A percentile compares a stretch with the other conserved stretches of the same genome.
These are phyloP conservation scores for Naumovozyma baii DNA, from an alignment of 805 yeast genomes.

Conservation along the genomic window DNA sequence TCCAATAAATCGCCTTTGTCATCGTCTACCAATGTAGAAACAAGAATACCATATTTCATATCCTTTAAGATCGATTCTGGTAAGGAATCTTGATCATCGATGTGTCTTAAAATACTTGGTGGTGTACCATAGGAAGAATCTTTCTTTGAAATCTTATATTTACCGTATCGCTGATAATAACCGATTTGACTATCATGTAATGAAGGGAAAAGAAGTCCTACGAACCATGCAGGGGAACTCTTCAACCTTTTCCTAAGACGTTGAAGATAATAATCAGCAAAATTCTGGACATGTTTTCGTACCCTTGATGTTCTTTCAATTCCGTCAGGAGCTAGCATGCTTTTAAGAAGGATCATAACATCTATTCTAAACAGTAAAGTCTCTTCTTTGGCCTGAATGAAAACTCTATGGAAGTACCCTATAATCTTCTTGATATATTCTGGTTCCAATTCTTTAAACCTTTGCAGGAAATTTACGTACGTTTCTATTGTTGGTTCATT, in stretches of 20 bases:
- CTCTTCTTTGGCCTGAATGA: constrained; percentile 53
- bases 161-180: constrained; percentile 35
- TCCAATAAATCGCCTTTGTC: constrained; percentile 19
- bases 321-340: constrained; percentile 43
- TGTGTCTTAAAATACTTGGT: constrained; percentile 18
- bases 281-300: constrained; percentile 53
- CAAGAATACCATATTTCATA: constrained; percentile 25
- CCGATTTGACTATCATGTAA: constrained; percentile 37
- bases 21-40: constrained; percentile 28
- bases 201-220: constrained; percentile 62
- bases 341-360: constrained; percentile 50
- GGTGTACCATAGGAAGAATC: constrained; percentile 11
- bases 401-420: constrained; percentile 60
- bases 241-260: constrained; percentile 40
- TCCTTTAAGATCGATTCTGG: constrained; percentile 17
- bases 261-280: constrained; percentile 56
- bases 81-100: constrained; percentile 18
- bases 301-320: constrained; percentile 37
- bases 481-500: constrained; percentile 53
- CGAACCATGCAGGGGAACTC: constrained; percentile 43
- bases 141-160: constrained; percentile 27
- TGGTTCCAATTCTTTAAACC: constrained; percentile 53
- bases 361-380: constrained; percentile 59
- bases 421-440: constrained; percentile 54
- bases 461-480: constrained; percentile 50